Conservation (phyloP, 345 rosid species). For the Psidium friedrichsthalianum region DNA sequence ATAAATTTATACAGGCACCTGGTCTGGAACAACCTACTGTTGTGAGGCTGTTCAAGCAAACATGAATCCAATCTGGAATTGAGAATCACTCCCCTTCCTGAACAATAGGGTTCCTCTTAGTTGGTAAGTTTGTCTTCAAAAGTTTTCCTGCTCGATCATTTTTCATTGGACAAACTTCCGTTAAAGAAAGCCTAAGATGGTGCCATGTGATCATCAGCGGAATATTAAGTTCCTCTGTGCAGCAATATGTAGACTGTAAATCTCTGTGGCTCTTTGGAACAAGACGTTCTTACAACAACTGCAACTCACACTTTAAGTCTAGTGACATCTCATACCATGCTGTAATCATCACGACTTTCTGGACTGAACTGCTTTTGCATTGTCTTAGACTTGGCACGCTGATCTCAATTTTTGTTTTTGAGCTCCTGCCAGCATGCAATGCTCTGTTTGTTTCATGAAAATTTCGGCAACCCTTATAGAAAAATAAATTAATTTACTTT, state of each 20-base stretch:
- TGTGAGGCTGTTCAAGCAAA: background rate
- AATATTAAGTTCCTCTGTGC: background rate
- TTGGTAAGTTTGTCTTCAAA: background rate
- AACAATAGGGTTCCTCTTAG: background rate
- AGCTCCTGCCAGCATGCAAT: background rate
- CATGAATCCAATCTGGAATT: background rate
- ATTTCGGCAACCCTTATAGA: background rate
- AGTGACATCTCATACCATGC: background rate
- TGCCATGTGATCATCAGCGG: background rate
- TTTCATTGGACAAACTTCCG: background rate
- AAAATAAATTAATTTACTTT: too few species aligned
- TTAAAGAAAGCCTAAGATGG: background rate
- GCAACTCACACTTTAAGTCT: background rate
- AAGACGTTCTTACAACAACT: fast-evolving
- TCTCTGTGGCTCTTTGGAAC: background rate
- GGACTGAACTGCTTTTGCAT: background rate
- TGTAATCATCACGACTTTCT: background rate
- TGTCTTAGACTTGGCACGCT: background rate
- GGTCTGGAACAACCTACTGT: background rate
- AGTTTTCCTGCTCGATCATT: background rate
- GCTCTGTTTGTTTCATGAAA: background rate
- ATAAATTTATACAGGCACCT: background rate
- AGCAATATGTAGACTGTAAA: background rate
- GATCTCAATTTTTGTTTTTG: background rate
- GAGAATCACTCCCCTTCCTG: background rate